Percentiles rank a stretch among this genome's conserved stretches.
These are phyloP conservation scores for Actinomucor elegans DNA, from an alignment of 371 early-diverging fungal species.

Conservation along the genomic window DNA sequence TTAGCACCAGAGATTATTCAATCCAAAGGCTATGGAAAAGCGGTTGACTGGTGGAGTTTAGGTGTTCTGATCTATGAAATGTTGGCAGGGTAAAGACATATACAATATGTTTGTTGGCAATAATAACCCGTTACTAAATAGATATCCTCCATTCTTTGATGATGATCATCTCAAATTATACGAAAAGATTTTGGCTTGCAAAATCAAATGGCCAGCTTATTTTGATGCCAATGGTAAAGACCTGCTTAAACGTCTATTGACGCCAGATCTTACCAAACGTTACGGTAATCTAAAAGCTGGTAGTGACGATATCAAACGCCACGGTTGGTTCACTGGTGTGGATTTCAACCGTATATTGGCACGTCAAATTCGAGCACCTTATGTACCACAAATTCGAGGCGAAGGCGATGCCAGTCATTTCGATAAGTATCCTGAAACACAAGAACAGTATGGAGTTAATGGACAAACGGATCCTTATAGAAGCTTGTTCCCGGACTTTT, in stretches of 20 bases:
- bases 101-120: not conserved
- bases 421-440: constrained; percentile 86
- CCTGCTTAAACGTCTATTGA: constrained; percentile 82
- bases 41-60: constrained; percentile 98
- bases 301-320: constrained; percentile 84
- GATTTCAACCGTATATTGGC: constrained; percentile 82
- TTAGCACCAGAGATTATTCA: constrained; percentile 95
- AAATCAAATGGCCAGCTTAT: constrained; percentile 84
- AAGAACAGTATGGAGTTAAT: constrained; percentile 53
- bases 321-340: constrained; percentile 93
- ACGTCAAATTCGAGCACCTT: constrained; percentile 82
- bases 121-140: not conserved
- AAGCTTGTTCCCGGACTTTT: constrained; percentile 26
- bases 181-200: constrained; percentile 88
- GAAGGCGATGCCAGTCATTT: constrained; percentile 94
- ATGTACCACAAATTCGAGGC: constrained; percentile 77
- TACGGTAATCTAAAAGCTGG: constrained; percentile 90
- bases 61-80: constrained; percentile 97
- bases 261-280: constrained; percentile 83
- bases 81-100: constrained; percentile 64
- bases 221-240: constrained; percentile 88
- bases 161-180: constrained; percentile 92
- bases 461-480: constrained; percentile 19
- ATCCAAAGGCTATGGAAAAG: constrained; percentile 92
- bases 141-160: constrained; percentile 95